These are phyloP conservation scores for Massarina eburnea DNA, from an alignment of 2,329 filamentous ascomycete genomes.

Conservation along the genomic window DNA sequence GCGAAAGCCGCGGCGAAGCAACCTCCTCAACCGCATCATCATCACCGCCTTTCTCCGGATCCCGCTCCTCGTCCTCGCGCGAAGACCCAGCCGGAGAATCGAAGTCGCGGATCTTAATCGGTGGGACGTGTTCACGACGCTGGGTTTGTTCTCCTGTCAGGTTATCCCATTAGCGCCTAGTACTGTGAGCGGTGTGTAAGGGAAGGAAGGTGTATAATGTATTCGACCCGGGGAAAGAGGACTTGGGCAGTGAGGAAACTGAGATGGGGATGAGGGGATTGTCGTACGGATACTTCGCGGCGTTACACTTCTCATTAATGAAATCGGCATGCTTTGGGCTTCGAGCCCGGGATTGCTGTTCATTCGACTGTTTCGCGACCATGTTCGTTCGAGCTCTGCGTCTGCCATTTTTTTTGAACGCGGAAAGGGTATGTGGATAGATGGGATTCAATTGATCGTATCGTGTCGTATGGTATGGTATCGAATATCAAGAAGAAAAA, in stretches of 20 bases:
- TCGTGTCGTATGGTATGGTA: too few relatives aligned
- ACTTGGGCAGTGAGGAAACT: too few relatives aligned
- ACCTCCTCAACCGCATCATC: background rate
- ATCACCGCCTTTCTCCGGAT: background rate
- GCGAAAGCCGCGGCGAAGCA: background rate
- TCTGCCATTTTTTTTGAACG: background rate
- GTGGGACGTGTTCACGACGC: too few relatives aligned
- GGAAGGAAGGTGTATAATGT: background rate
- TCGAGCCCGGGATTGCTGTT: constrained; percentile 23
- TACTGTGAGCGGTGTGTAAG: background rate
- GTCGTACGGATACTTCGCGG: constrained; percentile 21
- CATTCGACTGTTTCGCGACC: constrained; percentile 36
- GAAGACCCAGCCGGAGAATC: too few relatives aligned
- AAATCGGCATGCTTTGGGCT: constrained; percentile 27
- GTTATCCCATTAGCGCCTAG: too few relatives aligned
- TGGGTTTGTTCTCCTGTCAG: too few relatives aligned
- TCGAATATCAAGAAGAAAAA: too few relatives aligned
- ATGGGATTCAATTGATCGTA: too few relatives aligned
- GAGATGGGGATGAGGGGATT: background rate
- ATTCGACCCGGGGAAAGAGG: too few relatives aligned
- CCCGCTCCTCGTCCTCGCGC: background rate
- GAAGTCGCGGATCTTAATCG: background rate
- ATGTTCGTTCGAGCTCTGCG: constrained; percentile 34
- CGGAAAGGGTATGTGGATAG: too few relatives aligned
- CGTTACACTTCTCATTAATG: constrained; percentile 30